Base-by-base conservation (phyloP, 2,329 filamentous ascomycete species). In the Aspergillus flavus region DNA sequence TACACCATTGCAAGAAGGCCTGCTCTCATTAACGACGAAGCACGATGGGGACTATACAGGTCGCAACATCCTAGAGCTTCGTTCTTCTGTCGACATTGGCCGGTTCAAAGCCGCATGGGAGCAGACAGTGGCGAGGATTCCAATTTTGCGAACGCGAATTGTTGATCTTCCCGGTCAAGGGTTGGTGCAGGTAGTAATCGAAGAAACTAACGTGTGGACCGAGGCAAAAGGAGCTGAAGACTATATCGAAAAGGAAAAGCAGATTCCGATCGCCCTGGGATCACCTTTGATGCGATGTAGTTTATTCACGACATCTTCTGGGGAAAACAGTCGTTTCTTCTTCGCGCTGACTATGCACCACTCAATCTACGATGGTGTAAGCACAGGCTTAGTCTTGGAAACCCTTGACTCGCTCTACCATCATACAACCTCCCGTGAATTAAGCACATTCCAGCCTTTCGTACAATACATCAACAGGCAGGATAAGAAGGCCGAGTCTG, bases 71-170 rank as follows among this genome's bases (percentile, higher is more conserved):
- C 54, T 55, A 12, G 32, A 43, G 2, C 45, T 63, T n/a, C 26
- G 50, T 26, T 10, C 11, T 16, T 21, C 43, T 23, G 39, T 60
- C 32, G 53, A 60, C 45, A 9, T 46, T 23, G 16, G 32, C 21
- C n/a, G 52, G 4, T 45, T 63, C 30, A n/a, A 34, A n/a, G 7
- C 16, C 21, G 57, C 61, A 11, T 63, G 61, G 61, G 36, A 56
- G 19, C 50, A 23, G 3, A 34, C 46, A 5, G 57, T 45, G 9
- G 43, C n/a, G 11, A 72, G 71, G 11, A 66, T 72, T 23, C 72
- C 77, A 16, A 76, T 81, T 16, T 67, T 82, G 30, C 75, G 79
- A 7, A 82, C 79, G 1, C 71, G 78, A 11, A 68, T 75, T 46
- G 62, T 73, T 10, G 59, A 69, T 12, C 58, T 64, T 26, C 57